Evolutionary conservation across 352 stramenopile genomes (phyloP).

Genomic region (Aphanomyces stellatus): DNA sequence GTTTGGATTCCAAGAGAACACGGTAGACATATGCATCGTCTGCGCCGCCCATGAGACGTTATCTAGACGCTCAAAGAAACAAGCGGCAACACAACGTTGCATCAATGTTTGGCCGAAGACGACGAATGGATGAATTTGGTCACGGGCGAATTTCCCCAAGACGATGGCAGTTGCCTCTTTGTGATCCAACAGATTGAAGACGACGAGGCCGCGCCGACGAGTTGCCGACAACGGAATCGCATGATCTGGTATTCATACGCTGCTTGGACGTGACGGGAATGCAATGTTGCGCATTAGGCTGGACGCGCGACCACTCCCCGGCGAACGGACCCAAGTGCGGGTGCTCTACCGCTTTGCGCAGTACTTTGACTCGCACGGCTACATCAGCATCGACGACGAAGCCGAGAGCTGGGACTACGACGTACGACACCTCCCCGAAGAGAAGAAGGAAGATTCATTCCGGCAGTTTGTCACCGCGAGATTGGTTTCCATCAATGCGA

Average conservation of each 20-base stretch:
- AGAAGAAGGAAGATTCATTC: slow-evolving; percentile 1
- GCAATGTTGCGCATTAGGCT: background rate
- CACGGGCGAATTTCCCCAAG: slow-evolving; percentile 3
- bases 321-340: background rate
- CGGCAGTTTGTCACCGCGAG: background rate
- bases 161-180: background rate
- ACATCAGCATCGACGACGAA: slow-evolving; percentile 7
- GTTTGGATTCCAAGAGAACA: background rate
- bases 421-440: background rate
- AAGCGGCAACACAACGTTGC: slow-evolving; percentile 5
- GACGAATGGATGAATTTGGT: slow-evolving; percentile 14
- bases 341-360: slow-evolving; percentile 13
- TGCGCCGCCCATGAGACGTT: background rate
- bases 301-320: background rate
- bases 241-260: slow-evolving; percentile 14
- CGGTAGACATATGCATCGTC: background rate
- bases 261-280: too few relatives aligned
- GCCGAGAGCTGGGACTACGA: slow-evolving; percentile 16
- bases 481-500: background rate
- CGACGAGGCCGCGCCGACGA: background rate
- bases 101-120: background rate
- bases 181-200: slow-evolving; percentile 15
- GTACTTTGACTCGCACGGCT: slow-evolving; percentile 5
- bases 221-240: slow-evolving; percentile 13
- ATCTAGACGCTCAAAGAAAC: background rate